These are phyloP conservation scores for Claviceps cyperi DNA, from an alignment of 2,329 filamentous ascomycete species.

Conservation along the genomic window DNA sequence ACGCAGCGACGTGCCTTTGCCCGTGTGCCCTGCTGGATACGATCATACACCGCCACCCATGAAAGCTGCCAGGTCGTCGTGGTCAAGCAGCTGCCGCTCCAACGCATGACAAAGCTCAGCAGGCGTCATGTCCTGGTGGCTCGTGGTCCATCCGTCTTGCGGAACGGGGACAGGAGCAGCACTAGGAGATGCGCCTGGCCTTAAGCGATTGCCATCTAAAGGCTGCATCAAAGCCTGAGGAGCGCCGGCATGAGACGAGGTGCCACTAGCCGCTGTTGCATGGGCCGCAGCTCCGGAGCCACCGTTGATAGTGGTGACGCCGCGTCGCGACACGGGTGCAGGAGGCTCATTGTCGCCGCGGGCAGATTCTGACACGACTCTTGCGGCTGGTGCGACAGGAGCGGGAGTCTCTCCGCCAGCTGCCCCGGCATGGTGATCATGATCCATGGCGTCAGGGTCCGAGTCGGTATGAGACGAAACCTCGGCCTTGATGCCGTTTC, in stretches of 20 bases:
- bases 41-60: slow-evolving; percentile 45
- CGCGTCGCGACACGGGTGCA: slow-evolving; percentile 31
- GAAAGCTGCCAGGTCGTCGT: slow-evolving; percentile 46
- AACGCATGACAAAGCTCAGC: slow-evolving; percentile 44
- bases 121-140: slow-evolving; percentile 39
- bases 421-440: slow-evolving; percentile 28
- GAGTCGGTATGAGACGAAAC: slow-evolving; percentile 39
- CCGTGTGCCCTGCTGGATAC: not conserved
- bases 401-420: slow-evolving; percentile 6
- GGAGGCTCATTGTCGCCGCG: slow-evolving; percentile 41
- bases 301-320: slow-evolving; percentile 45
- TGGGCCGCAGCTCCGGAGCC: slow-evolving; percentile 34
- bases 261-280: slow-evolving; percentile 19
- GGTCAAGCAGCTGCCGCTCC: slow-evolving; percentile 43
- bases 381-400: slow-evolving; percentile 17
- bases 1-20: not conserved
- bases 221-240: slow-evolving; percentile 13
- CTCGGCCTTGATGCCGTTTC: slow-evolving; percentile 36
- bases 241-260: slow-evolving; percentile 23
- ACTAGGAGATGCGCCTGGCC: slow-evolving; percentile 18
- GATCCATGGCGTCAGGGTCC: slow-evolving; percentile 42
- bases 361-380: slow-evolving; percentile 25
- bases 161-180: slow-evolving; percentile 16
- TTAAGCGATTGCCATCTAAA: slow-evolving; percentile 23
- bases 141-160: slow-evolving; percentile 21